phyloP scores from a whole-genome alignment of 768 basidiomycete species.

The Xerocomus spinulosus region DNA sequence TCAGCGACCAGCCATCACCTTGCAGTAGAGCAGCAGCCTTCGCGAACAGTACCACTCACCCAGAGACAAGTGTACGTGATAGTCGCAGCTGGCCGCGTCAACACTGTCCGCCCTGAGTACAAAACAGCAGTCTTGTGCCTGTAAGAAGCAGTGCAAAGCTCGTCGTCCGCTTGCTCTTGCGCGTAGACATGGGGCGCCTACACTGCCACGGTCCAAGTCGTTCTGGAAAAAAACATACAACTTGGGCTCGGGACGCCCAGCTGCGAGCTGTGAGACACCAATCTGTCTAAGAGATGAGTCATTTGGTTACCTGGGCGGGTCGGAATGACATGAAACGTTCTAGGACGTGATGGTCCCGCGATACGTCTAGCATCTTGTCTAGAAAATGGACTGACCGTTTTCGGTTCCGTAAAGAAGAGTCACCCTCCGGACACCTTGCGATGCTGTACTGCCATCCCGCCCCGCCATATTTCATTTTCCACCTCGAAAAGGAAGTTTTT shows the following conservation, averaged over 20 bases:
- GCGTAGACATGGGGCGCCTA: too few species aligned
- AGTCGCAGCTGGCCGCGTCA: too few species aligned
- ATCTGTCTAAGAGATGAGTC: not conserved
- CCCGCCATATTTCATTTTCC: not conserved
- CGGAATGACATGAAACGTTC: not conserved
- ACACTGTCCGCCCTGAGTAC: too few species aligned
- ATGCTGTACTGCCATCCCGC: conserved; percentile 6
- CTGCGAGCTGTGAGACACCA: not conserved
- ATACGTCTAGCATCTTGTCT: not conserved
- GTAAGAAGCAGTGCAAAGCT: not conserved
- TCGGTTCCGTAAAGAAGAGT: conserved; percentile 4
- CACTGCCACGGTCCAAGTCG: too few species aligned
- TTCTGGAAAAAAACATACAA: too few species aligned
- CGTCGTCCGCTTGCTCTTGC: too few species aligned
- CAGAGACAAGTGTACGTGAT: not conserved
- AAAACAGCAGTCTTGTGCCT: not conserved
- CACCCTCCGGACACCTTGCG: conserved; percentile 17
- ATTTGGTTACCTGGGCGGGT: not conserved
- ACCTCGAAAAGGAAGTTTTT: conserved; percentile 12
- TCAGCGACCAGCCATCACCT: not conserved
- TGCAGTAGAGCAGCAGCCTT: not conserved
- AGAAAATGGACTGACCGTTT: not conserved
- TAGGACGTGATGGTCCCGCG: conserved; percentile 4
- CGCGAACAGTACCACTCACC: not conserved
- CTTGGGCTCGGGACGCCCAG: too few species aligned